Percentiles rank a stretch among this genome's conserved stretches.
These are phyloP conservation scores for Metschnikowia reukaufii DNA, from an alignment of 805 yeast genomes.

Conservation along the genomic window DNA sequence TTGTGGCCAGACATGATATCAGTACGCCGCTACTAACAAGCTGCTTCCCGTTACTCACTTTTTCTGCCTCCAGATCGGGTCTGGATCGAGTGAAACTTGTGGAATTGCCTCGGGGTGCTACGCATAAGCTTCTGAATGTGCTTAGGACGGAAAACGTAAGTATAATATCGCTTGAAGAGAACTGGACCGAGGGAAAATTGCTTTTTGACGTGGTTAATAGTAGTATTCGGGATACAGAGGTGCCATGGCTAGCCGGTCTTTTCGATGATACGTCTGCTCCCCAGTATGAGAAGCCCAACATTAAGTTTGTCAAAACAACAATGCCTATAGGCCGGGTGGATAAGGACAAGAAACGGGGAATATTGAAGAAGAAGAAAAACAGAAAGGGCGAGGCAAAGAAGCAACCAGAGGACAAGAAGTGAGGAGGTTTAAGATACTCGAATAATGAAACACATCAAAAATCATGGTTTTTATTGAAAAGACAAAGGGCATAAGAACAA, in stretches of 20 bases:
- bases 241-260: constrained; percentile 47
- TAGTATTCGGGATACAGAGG: constrained; percentile 36
- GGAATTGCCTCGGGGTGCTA: constrained; percentile 54
- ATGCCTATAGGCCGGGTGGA: constrained; percentile 13
- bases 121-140: constrained; percentile 29
- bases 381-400: constrained; percentile 1
- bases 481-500: too few species aligned
- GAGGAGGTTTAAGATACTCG: too few species aligned
- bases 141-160: constrained; percentile 30
- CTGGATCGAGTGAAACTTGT: constrained; percentile 50
- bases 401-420: background rate
- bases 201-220: constrained; percentile 29
- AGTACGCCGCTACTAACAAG: constrained; percentile 50
- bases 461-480: too few species aligned
- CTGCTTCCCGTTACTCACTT: constrained; percentile 58
- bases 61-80: constrained; percentile 38
- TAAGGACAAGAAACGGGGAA: background rate
- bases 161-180: constrained; percentile 36
- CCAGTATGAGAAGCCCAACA: constrained; percentile 12
- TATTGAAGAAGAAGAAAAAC: constrained; percentile 6
- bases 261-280: constrained; percentile 18
- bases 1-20: constrained; percentile 62
- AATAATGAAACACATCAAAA: too few species aligned
- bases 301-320: constrained; percentile 15
- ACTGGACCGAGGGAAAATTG: constrained; percentile 27